Evolutionary conservation across 129 eudicot genomes (phyloP), one percentile per base, ranked within the genome.

Genomic region (Centrapalus pauciflorus): DNA sequence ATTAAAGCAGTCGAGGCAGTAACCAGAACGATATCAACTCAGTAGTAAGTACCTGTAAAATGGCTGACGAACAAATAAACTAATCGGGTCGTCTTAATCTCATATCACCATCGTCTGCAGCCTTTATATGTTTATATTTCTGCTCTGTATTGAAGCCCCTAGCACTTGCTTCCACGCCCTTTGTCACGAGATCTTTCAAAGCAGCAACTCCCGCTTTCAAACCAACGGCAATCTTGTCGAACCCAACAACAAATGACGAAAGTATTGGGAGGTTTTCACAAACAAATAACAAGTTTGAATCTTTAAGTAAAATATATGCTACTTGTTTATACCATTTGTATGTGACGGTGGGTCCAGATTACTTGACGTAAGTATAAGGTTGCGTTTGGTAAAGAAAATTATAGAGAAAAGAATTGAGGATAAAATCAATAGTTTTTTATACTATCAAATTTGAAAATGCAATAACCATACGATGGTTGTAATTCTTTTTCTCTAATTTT

Each of bases 41-140:
- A 67, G 51, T 25, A 32, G 72, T 67, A 51, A 1, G 4, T 34
- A 43, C 27, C 3, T 55, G 64, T 52, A 26, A 55, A 12, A 54
- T 27, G 14, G 20, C 17, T 34, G 57, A 65, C 45, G 11, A 56
- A 40, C 32, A 40, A 28, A 17, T 4, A 2, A 41, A 43, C 14
- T 55, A 69, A 26, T 40, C 66, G 6, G 7, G 24, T 69, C 21
- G 13, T 40, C 56, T 40, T 17, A 69, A 19, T 20, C 65, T 72
- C 79, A 61, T 66, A 59, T 70, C 25, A 41, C 79, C 75, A 79
- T 75, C 21, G 62, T 84, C 69, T 77, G 87, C 51, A 76, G 56
- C 64, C 83, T 56, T 83, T n/a, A 89, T 79, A 38, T 89, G 96
- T 65, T 94, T 94, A 90, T 86, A 82, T 58, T 89, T 94, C 78